These are phyloP conservation scores for Auriscalpium microsporum DNA, from an alignment of 768 basidiomycete genomes.

Conservation along the genomic window DNA sequence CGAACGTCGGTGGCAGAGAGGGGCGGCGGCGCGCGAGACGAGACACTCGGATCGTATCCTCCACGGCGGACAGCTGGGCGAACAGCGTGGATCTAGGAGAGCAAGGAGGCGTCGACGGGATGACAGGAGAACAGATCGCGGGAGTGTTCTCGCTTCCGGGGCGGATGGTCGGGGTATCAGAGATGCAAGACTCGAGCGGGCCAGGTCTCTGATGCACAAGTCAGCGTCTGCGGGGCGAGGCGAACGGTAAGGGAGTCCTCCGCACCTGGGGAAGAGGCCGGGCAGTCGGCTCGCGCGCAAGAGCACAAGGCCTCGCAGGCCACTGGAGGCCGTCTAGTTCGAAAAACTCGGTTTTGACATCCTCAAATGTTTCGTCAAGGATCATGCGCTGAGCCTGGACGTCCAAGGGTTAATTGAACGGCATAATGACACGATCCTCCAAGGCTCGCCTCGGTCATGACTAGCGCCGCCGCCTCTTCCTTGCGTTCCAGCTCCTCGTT, in stretches of 20 bases:
- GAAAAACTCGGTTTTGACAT: conserved; percentile 52
- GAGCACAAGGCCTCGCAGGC: conserved; percentile 19
- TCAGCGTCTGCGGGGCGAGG: too few relatives aligned
- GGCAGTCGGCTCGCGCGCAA: background rate
- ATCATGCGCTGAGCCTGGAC: conserved; percentile 25
- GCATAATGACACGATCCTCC: background rate
- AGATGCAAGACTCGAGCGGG: background rate
- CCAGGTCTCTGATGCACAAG: too few relatives aligned
- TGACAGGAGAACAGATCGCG: background rate
- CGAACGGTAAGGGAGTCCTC: too few relatives aligned
- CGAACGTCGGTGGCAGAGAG: background rate
- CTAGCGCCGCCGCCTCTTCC: conserved; percentile 8
- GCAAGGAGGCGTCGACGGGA: background rate
- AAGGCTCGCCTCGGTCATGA: conserved; percentile 7
- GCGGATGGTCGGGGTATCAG: background rate
- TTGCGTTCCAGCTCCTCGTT: conserved; percentile 5
- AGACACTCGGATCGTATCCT: background rate
- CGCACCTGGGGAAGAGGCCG: background rate
- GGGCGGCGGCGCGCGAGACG: background rate
- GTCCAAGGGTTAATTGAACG: background rate
- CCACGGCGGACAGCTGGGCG: background rate
- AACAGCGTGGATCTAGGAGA: background rate
- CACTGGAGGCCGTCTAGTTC: conserved; percentile 54
- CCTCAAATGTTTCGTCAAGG: conserved; percentile 34
- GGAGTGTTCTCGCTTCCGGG: background rate